A percentile compares a stretch with the other conserved stretches of the same genome.
Conservation (phyloP, 495 filamentous ascomycete genomes). For the Staphylotrichum tortipilum region DNA sequence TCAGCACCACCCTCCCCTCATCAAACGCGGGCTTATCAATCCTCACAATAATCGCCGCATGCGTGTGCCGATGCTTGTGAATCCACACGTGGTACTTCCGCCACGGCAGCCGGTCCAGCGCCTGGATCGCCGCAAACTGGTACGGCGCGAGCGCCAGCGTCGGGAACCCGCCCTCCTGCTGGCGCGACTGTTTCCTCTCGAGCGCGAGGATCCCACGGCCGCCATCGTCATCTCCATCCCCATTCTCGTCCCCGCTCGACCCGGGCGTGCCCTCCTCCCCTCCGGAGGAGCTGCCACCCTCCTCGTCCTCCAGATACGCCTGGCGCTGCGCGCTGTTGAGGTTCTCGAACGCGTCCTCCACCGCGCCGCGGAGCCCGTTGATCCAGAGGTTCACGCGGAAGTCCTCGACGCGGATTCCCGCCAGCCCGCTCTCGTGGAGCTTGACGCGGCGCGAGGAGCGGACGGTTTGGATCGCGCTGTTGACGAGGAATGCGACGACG, state of each 20-base stretch:
- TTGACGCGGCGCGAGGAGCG: constrained; percentile 64
- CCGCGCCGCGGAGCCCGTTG: constrained; percentile 57
- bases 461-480: constrained; percentile 63
- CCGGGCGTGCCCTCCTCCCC: not conserved
- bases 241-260: constrained; percentile 3
- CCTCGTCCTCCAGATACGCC: constrained; percentile 42
- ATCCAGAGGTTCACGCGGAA: constrained; percentile 74
- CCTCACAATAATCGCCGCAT: constrained; percentile 86
- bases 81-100: constrained; percentile 82
- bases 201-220: constrained; percentile 22
- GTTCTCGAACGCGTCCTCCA: constrained; percentile 67
- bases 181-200: constrained; percentile 30
- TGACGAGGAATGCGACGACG: constrained; percentile 60
- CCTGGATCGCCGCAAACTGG: constrained; percentile 76
- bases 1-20: constrained; percentile 70
- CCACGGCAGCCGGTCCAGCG: constrained; percentile 66
- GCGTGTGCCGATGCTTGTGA: constrained; percentile 66
- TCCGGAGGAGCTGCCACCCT: not conserved
- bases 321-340: constrained; percentile 53
- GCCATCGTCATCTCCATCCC: constrained; percentile 17
- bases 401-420: constrained; percentile 49
- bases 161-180: constrained; percentile 31
- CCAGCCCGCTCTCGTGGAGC: constrained; percentile 63
- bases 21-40: constrained; percentile 50
- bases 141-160: constrained; percentile 67